Percentiles rank a stretch among this genome's conserved stretches.
phyloP scores from a whole-genome alignment of 768 basidiomycete genomes.

The Mycena leptocephala region DNA sequence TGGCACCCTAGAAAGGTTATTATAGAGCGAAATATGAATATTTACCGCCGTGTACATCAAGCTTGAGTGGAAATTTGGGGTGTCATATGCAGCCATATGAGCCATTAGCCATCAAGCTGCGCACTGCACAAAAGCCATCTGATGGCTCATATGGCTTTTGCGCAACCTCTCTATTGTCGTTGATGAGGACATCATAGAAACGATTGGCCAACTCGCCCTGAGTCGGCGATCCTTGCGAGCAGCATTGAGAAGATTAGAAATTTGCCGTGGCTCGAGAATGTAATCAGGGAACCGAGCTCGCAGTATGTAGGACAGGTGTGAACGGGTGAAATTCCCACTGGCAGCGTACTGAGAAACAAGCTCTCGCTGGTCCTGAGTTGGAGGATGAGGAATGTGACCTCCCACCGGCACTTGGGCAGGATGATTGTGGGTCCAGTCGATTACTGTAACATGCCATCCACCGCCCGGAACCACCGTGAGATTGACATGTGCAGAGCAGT shows the following conservation, averaged over 20 bases:
- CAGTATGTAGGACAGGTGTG: constrained; percentile 24
- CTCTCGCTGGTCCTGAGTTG: not conserved
- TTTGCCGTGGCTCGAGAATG: constrained; percentile 47
- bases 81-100: too few relatives aligned
- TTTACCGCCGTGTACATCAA: too few relatives aligned
- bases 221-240: constrained; percentile 39
- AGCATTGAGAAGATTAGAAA: constrained; percentile 46
- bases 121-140: too few relatives aligned
- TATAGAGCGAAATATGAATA: too few relatives aligned
- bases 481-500: too few relatives aligned
- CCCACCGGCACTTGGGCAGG: not conserved
- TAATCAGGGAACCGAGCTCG: constrained; percentile 28
- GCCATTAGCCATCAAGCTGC: too few relatives aligned
- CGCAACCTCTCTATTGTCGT: too few relatives aligned
- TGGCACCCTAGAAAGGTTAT: too few relatives aligned
- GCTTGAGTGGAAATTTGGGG: too few relatives aligned
- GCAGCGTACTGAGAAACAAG: not conserved
- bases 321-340: constrained; percentile 1
- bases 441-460: not conserved
- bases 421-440: not conserved
- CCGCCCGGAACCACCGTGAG: constrained; percentile 16
- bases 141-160: too few relatives aligned
- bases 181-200: constrained; percentile 50
- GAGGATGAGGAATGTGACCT: not conserved
- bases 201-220: constrained; percentile 41